These are phyloP conservation scores for Cyberlindnera xylosilytica DNA, from an alignment of 805 yeast species.

Conservation along the genomic window DNA sequence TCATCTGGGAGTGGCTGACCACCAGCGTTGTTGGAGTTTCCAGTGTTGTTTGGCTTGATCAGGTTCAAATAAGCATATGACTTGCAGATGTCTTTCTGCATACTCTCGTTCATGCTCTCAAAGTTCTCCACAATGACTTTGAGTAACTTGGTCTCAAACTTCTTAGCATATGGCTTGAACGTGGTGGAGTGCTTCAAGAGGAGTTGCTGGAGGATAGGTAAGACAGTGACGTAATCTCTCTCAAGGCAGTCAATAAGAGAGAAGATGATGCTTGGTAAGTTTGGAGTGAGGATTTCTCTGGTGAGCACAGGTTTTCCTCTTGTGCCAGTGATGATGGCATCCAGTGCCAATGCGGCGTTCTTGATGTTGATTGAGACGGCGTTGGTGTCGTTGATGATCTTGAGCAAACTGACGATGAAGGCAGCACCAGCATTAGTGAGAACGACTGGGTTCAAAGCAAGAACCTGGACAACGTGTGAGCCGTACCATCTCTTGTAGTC, in stretches of 20 bases:
- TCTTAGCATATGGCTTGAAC: slow-evolving; percentile 73
- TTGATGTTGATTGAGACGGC: slow-evolving; percentile 30
- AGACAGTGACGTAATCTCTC: slow-evolving; percentile 30
- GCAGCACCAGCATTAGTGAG: slow-evolving; percentile 35
- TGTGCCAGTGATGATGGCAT: slow-evolving; percentile 38
- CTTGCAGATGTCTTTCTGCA: slow-evolving; percentile 42
- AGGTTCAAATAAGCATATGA: slow-evolving; percentile 55
- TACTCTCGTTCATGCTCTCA: slow-evolving; percentile 34
- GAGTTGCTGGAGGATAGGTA: slow-evolving; percentile 41
- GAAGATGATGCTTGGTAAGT: slow-evolving; percentile 59
- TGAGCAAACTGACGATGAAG: slow-evolving; percentile 36
- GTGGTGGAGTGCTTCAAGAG: slow-evolving; percentile 67
- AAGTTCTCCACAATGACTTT: slow-evolving; percentile 34
- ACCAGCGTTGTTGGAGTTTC: slow-evolving; percentile 23
- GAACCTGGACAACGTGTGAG: slow-evolving; percentile 29
- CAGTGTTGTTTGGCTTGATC: slow-evolving; percentile 38
- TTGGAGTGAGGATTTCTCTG: slow-evolving; percentile 80
- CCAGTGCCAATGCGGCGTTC: slow-evolving; percentile 30
- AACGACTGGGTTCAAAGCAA: slow-evolving; percentile 24
- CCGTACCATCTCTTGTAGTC: slow-evolving; percentile 36
- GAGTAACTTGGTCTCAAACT: slow-evolving; percentile 47
- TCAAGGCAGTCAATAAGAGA: slow-evolving; percentile 45
- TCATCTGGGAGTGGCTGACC: slow-evolving; percentile 37
- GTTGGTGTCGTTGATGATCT: slow-evolving; percentile 32
- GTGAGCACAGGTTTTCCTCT: slow-evolving; percentile 82